Conservation (phyloP, 1,139 yeast species). For the Protomyces lactucae-debilis region DNA sequence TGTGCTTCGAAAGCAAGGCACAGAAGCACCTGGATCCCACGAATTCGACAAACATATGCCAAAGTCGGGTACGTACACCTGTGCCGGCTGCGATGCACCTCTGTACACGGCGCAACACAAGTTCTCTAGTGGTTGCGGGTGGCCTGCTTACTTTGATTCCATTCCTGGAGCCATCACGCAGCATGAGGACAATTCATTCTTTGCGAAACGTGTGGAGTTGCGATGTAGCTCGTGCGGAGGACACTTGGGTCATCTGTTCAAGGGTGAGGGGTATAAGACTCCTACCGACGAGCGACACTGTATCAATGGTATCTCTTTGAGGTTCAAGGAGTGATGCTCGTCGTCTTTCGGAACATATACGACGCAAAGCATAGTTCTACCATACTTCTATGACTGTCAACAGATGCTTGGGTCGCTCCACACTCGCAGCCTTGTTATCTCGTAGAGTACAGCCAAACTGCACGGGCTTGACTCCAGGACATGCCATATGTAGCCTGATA, state of each 20-base stretch:
- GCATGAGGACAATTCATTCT: slow-evolving; percentile 56
- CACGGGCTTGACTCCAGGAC: too few relatives aligned
- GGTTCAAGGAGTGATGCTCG: slow-evolving; percentile 45
- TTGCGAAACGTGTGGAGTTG: slow-evolving; percentile 84
- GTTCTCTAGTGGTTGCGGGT: slow-evolving; percentile 88
- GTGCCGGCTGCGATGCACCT: slow-evolving; percentile 82
- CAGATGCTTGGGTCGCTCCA: too few relatives aligned
- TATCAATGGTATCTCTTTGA: slow-evolving; percentile 68
- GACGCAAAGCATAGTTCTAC: too few relatives aligned
- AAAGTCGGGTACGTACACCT: slow-evolving; percentile 58
- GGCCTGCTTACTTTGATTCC: slow-evolving; percentile 96
- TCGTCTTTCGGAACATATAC: not conserved
- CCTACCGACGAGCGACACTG: slow-evolving; percentile 95
- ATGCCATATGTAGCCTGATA: too few relatives aligned
- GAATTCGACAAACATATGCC: slow-evolving; percentile 51
- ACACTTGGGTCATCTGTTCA: slow-evolving; percentile 53
- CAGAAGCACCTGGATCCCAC: slow-evolving; percentile 80
- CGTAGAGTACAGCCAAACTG: too few relatives aligned
- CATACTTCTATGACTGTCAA: too few relatives aligned
- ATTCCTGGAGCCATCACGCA: slow-evolving; percentile 70
- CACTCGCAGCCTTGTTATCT: too few relatives aligned
- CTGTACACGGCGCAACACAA: slow-evolving; percentile 73
- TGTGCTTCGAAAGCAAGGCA: slow-evolving; percentile 71
- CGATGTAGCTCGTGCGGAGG: slow-evolving; percentile 85
- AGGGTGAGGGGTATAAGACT: slow-evolving; percentile 81